Conservation (phyloP, 495 filamentous ascomycete genomes). For the Hypoxylon rickii region DNA sequence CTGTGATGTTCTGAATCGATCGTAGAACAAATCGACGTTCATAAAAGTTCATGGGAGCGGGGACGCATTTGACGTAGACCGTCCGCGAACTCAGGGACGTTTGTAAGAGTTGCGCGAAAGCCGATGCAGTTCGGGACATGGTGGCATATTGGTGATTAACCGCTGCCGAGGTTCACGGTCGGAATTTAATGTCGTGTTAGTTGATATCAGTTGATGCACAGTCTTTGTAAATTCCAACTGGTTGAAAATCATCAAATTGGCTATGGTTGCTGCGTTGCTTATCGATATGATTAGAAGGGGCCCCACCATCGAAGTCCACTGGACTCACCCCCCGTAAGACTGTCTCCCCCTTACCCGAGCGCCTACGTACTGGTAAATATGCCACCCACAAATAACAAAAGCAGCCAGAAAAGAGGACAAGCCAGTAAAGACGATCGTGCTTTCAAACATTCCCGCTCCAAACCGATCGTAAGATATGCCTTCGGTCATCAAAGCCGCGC, state of each 20-base stretch:
- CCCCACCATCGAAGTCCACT: too few relatives aligned
- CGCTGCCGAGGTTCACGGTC: too few relatives aligned
- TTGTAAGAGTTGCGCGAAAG: conserved; percentile 33
- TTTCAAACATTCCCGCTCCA: too few relatives aligned
- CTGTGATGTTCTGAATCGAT: conserved; percentile 63
- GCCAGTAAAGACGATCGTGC: too few relatives aligned
- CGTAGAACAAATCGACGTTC: conserved; percentile 75
- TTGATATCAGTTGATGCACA: neutral
- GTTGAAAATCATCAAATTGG: neutral
- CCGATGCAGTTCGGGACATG: conserved; percentile 28
- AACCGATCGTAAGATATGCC: too few relatives aligned
- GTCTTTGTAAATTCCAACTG: neutral
- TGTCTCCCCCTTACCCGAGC: too few relatives aligned
- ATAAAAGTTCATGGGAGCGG: conserved; percentile 63
- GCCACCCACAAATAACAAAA: too few relatives aligned
- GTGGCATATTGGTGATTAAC: neutral
- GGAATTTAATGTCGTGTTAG: too few relatives aligned
- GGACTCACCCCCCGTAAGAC: too few relatives aligned
- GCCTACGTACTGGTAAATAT: too few relatives aligned
- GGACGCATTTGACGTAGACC: conserved; percentile 68
- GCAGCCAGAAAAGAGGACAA: too few relatives aligned
- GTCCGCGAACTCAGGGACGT: conserved; percentile 36
- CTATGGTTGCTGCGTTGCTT: neutral
- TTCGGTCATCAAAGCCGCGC: too few relatives aligned
- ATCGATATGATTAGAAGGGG: neutral